Conservation (phyloP, 495 filamentous ascomycete genomes). For the Xylaria nigripes region DNA sequence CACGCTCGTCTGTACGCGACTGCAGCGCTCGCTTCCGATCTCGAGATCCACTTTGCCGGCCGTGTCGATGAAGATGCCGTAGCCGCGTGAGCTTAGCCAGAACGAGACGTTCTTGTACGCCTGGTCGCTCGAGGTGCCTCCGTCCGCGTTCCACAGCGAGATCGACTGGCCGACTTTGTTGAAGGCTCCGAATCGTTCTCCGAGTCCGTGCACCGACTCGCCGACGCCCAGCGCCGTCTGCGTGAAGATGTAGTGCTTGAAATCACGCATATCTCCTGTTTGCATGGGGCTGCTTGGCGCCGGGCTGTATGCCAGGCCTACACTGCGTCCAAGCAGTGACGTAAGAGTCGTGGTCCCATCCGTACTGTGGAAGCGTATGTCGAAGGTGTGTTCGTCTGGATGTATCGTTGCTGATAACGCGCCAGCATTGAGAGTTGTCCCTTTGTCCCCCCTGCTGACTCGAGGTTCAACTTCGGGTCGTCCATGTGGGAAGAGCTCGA, state of each 20-base stretch:
- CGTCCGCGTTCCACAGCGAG: slow-evolving; percentile 64
- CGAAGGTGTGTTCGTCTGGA: slow-evolving; percentile 46
- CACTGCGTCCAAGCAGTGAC: slow-evolving; percentile 51
- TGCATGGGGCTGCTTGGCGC: slow-evolving; percentile 41
- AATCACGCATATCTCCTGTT: slow-evolving; percentile 46
- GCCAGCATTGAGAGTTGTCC: slow-evolving; percentile 50
- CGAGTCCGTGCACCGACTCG: slow-evolving; percentile 61
- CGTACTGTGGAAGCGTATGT: slow-evolving; percentile 47
- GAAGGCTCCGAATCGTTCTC: slow-evolving; percentile 62
- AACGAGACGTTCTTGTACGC: slow-evolving; percentile 71
- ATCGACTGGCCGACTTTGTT: slow-evolving; percentile 63
- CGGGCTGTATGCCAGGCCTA: slow-evolving; percentile 49
- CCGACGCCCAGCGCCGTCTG: slow-evolving; percentile 56
- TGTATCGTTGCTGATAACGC: slow-evolving; percentile 45
- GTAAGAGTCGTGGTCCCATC: slow-evolving; percentile 45
- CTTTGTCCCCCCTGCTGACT: slow-evolving; percentile 39
- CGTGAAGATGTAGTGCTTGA: slow-evolving; percentile 54
- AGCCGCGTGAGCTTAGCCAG: slow-evolving; percentile 58
- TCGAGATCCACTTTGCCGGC: slow-evolving; percentile 54
- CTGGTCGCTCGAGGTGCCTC: slow-evolving; percentile 60
- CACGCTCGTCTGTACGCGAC: slow-evolving; percentile 55
- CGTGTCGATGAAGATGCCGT: slow-evolving; percentile 63
- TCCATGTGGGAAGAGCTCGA: slow-evolving; percentile 49
- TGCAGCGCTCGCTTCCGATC: slow-evolving; percentile 59
- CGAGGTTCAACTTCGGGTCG: slow-evolving; percentile 37